Base-by-base conservation (phyloP, 495 filamentous ascomycete species). In the Podospora conica region DNA sequence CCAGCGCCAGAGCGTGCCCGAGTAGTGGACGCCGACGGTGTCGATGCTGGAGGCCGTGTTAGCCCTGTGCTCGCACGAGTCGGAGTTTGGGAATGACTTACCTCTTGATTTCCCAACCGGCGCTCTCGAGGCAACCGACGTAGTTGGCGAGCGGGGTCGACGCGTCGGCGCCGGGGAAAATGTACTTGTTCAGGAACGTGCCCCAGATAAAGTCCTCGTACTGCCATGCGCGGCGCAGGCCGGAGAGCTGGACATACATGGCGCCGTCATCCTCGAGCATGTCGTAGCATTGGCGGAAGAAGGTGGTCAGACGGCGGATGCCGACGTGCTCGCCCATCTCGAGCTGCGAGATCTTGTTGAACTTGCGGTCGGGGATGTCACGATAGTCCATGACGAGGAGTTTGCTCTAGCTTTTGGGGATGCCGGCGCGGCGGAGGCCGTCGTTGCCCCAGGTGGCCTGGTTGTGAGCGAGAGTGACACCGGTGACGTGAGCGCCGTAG, bases 1-100 rank as follows among this genome's bases (percentile, higher is more conserved):
- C 95, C 95, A 98, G 73, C 91, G 87, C 95, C 95, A 98, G 55
- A 98, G 81, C 33, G 95, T 98, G 61, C 93, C 92, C 33, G 92
- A 96, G 79, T 98, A 98, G 81, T 98, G 95, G 53, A 98, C 93
- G 71, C 93, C 93, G 70, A 96, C 86, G 59, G 91, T 96, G 74
- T 97, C 91, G 69, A 94, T 74, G 53, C 77, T 31, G 10, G 10
- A 31, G 1, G 4, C 3, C 9, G 3, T 31, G 29, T 31, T 31
- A 12, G 29, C 29, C 10, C 8, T 9, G 8, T 29, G 8, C 28
- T 29, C 10, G 28, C 7, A 2, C 1, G 28, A 0, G 1, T 9
- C 8, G 28, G 28, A 8, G 5, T 3, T 28, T 5, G 28, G 0
- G 28, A 9, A 9, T 2, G 8, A 9, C 29, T 31, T 0, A 31